Evolutionary conservation across 2,329 filamentous ascomycete genomes (phyloP), one percentile per base, ranked within the genome.

Genomic region (Macrophomina pseudophaseolina): DNA sequence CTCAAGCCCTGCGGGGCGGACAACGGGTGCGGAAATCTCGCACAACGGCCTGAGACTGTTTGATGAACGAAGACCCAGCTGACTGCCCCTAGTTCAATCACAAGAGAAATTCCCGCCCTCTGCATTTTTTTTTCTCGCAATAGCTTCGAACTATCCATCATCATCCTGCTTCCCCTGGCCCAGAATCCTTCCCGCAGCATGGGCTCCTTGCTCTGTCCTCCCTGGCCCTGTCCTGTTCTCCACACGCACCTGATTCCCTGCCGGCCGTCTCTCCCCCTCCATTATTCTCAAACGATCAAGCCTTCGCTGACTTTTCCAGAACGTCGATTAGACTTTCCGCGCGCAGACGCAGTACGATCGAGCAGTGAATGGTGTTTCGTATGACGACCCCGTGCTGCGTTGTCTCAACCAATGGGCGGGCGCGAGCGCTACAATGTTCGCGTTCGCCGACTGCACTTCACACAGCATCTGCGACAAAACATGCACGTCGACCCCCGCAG

Each of bases 111-210:
- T 3, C 38, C 38, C 38, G 38, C 42, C 42, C 42, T 14, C 42
- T 16, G 11, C 16, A n/a, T n/a, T n/a, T n/a, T 44, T 44, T 14
- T 16, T 2, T 3, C 23, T 23, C 23, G 23, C 23, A 23, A 2
- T 14, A n/a, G 16, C 42, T 30, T 46, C 58, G 58, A 62, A 2
- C 23, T 23, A 23, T 49, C 42, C 42, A 44, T 38, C 46, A 49
- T 62, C 23, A 23, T 23, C 23, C 23, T 23, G 23, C 58, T 44
- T 44, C 49, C n/a, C n/a, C 28, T n/a, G 53, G 14, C 7, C 40
- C 23, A 23, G 58, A 62, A 62, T 49, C 58, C 58, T 62, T 62
- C 58, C 58, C 58, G 58, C 58, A 62, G 58, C 58, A 62, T 23
- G 42, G 58, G 42, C 42, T 46, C 56, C 56, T 46, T 33, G 58